Base-by-base conservation (phyloP, 306 rosid genomes). In the Vachellia pachyceras region DNA sequence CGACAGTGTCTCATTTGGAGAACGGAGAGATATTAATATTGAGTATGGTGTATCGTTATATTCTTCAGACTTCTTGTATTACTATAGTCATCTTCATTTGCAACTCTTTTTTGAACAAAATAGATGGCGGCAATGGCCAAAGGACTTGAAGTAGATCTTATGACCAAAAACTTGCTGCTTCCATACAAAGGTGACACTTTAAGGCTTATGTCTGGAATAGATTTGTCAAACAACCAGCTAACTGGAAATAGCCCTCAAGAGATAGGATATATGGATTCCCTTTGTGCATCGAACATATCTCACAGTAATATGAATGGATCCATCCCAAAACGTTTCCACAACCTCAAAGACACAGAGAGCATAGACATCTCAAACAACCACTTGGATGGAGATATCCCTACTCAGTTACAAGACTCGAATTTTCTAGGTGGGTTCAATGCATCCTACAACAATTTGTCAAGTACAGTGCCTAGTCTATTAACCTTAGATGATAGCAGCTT, bases 21-120 rank as follows among this genome's bases (percentile, higher is more conserved):
- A 1, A 13, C 0, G n/a, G 54, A 1, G 0, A 0, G n/a, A 12
- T 13, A 11, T 3, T 2, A 14, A 0, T 47, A 13, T 0, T 40
- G 10, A 1, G 0, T 39, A 39, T 39, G 42, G 5, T 39, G 1
- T 7, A 39, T 0, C 0, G 33, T 29, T 29, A 29, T 29, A 29
- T 39, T 41, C 1, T 13, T 47, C 18, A 11, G 33, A 29, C 33
- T 3, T 0, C 14, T 0, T 3, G 4, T 45, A 11, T 45, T 12
- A 45, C 15, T 12, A 45, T 45, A 12, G 5, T 12, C 50, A 0
- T 3, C 55, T 49, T 49, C 18, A 49, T 12, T 12, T 15, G 18
- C 7, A 5, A 49, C 7, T 0, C 0, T 1, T 12, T 49, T 47
- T 47, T 0, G 1, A 14, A 6, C 14, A 0, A 29, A 29, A 29